A percentile compares a stretch with the other conserved stretches of the same genome.
These are phyloP conservation scores for Melampsora medusae DNA, from an alignment of 1,284 basidiomycete genomes.

Conservation along the genomic window DNA sequence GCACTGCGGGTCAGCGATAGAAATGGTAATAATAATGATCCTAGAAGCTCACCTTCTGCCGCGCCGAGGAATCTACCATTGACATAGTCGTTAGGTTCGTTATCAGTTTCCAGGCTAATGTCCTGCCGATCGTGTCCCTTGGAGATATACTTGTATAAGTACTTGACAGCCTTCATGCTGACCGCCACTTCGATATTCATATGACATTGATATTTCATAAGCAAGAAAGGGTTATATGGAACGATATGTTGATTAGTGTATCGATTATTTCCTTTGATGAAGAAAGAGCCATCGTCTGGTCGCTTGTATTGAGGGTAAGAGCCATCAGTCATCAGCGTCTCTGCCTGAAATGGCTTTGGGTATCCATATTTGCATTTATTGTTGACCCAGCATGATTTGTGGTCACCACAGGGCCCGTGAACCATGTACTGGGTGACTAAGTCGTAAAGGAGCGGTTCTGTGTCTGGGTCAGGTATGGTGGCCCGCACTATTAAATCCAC, in stretches of 20 bases:
- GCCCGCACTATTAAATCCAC: slow-evolving; percentile 59
- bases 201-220: slow-evolving; percentile 53
- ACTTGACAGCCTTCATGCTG: slow-evolving; percentile 57
- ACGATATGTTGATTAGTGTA: slow-evolving; percentile 57
- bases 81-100: slow-evolving; percentile 56
- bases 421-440: slow-evolving; percentile 57
- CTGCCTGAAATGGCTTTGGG: slow-evolving; percentile 56
- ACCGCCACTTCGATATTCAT: slow-evolving; percentile 56
- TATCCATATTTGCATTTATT: slow-evolving; percentile 58
- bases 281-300: slow-evolving; percentile 34
- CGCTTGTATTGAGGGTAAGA: slow-evolving; percentile 54
- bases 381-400: slow-evolving; percentile 57
- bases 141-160: slow-evolving; percentile 60
- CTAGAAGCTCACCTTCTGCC: slow-evolving; percentile 54
- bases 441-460: slow-evolving; percentile 56
- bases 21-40: too few species aligned
- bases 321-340: slow-evolving; percentile 56
- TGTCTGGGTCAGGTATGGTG: slow-evolving; percentile 56
- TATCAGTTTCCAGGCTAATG: slow-evolving; percentile 46
- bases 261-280: slow-evolving; percentile 31
- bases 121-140: slow-evolving; percentile 59
- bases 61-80: slow-evolving; percentile 57
- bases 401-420: slow-evolving; percentile 58
- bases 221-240: slow-evolving; percentile 55
- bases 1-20: too few species aligned